Percentiles rank a stretch among this genome's conserved stretches.
Conservation (phyloP, 163 green algal genomes). For the Volvox carteri region DNA sequence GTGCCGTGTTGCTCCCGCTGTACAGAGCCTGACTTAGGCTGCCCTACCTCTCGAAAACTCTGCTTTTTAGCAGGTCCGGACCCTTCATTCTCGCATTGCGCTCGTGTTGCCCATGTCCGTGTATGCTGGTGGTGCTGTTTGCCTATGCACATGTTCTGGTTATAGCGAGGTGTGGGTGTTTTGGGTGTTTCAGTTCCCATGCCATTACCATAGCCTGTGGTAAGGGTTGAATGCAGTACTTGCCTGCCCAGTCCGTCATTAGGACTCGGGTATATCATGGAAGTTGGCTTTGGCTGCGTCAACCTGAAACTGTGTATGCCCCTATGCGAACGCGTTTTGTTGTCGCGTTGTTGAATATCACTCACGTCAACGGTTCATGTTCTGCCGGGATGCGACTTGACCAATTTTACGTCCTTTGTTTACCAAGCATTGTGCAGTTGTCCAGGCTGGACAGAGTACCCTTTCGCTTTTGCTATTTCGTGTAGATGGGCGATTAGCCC, state of each 20-base stretch:
- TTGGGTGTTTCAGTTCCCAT: constrained; percentile 24
- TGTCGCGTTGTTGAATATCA: constrained; percentile 8
- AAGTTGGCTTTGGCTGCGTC: background rate
- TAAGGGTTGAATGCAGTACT: background rate
- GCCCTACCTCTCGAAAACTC: constrained; percentile 45
- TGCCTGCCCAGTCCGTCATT: constrained; percentile 27
- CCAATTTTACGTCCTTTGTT: constrained; percentile 14
- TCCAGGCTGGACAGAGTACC: background rate
- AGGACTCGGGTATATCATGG: background rate
- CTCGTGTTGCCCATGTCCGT: constrained; percentile 26
- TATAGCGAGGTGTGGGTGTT: constrained; percentile 40
- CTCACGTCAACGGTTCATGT: constrained; percentile 22
- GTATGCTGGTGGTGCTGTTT: constrained; percentile 46
- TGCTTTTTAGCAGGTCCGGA: constrained; percentile 15
- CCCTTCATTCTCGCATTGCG: constrained; percentile 49
- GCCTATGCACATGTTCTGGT: constrained; percentile 15
- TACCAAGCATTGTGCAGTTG: background rate
- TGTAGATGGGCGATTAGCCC: background rate
- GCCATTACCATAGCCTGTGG: constrained; percentile 20
- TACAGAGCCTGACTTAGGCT: constrained; percentile 43
- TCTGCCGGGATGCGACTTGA: constrained; percentile 38
- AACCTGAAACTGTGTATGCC: constrained; percentile 26
- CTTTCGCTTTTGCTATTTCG: background rate
- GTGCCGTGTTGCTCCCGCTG: constrained; percentile 17
- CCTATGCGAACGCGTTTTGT: constrained; percentile 5